Conservation (phyloP, 2,329 filamentous ascomycete species). For the Herpotrichia juniperi region DNA sequence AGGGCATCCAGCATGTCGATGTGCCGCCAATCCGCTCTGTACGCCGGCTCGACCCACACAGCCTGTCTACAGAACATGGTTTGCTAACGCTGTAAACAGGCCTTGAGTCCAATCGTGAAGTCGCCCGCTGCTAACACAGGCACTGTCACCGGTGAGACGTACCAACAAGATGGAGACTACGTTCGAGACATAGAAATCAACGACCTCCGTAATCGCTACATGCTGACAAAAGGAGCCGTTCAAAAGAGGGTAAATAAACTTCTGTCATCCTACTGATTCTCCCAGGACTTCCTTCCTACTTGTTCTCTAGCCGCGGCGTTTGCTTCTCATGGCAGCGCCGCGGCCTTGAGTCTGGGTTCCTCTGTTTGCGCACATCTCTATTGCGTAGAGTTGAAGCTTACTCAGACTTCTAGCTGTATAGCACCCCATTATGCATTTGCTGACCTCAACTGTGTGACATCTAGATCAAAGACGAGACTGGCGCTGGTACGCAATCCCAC, state of each 20-base stretch:
- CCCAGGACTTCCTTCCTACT: slow-evolving; percentile 50
- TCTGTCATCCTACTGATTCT: slow-evolving; percentile 72
- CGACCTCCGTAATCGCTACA: slow-evolving; percentile 93
- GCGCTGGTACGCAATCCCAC: slow-evolving; percentile 93
- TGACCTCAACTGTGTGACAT: slow-evolving; percentile 87
- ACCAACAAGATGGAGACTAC: slow-evolving; percentile 94
- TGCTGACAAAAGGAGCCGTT: slow-evolving; percentile 93
- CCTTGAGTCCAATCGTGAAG: slow-evolving; percentile 54
- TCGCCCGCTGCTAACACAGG: slow-evolving; percentile 58
- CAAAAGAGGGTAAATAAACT: slow-evolving; percentile 98
- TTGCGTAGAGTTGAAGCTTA: slow-evolving; percentile 54
- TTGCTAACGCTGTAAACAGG: slow-evolving; percentile 18
- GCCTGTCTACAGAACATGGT: neutral
- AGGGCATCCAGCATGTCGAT: slow-evolving; percentile 88
- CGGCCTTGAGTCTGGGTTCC: slow-evolving; percentile 28
- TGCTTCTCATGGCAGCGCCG: slow-evolving; percentile 29
- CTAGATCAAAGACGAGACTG: slow-evolving; percentile 99
- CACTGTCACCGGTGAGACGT: slow-evolving; percentile 76
- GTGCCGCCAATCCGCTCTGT: slow-evolving; percentile 78
- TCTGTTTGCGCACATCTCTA: slow-evolving; percentile 41
- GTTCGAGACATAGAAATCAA: slow-evolving; percentile 99
- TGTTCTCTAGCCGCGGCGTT: slow-evolving; percentile 20
- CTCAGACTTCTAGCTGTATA: slow-evolving; percentile 50
- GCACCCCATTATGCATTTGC: slow-evolving; percentile 80
- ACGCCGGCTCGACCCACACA: slow-evolving; percentile 25